Conservation (phyloP, 208 protist species). For the Trypanosoma congolense region DNA sequence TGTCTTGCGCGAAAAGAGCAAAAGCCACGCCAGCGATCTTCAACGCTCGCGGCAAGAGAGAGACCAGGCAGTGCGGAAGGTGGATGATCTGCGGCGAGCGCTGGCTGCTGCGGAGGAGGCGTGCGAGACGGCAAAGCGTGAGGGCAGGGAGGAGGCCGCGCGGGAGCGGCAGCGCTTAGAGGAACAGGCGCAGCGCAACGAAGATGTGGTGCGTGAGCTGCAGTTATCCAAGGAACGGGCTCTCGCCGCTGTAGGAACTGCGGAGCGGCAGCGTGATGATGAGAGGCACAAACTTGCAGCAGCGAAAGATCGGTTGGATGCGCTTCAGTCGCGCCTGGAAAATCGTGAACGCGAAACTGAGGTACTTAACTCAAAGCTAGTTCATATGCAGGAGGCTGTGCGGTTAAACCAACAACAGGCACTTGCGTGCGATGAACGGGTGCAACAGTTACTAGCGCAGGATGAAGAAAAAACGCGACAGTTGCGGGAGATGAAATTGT, state of each 20-base stretch:
- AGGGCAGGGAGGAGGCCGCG: conserved; percentile 9
- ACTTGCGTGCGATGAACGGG: conserved; percentile 29
- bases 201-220: conserved; percentile 14
- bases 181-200: conserved; percentile 14
- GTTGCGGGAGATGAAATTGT: conserved; percentile 34
- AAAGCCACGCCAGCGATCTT: conserved; percentile 9
- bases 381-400: conserved; percentile 43
- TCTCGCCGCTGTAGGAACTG: conserved; percentile 7
- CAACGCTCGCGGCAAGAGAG: conserved; percentile 17
- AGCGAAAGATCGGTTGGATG: conserved; percentile 20
- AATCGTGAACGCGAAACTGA: conserved; percentile 29
- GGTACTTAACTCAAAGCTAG: conserved; percentile 30
- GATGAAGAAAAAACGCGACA: conserved; percentile 36
- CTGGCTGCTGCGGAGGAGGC: conserved; percentile 4
- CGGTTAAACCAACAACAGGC: conserved; percentile 56
- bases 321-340: conserved; percentile 21
- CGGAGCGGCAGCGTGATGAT: conserved; percentile 29
- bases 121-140: conserved; percentile 5
- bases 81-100: conserved; percentile 26
- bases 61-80: conserved; percentile 18
- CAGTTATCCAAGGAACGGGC: conserved; percentile 14
- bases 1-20: conserved; percentile 14
- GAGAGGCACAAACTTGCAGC: conserved; percentile 27
- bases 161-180: conserved; percentile 10
- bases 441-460: conserved; percentile 36